phyloP scores from a whole-genome alignment of 1,139 yeast species.

The Taphrina communis region DNA sequence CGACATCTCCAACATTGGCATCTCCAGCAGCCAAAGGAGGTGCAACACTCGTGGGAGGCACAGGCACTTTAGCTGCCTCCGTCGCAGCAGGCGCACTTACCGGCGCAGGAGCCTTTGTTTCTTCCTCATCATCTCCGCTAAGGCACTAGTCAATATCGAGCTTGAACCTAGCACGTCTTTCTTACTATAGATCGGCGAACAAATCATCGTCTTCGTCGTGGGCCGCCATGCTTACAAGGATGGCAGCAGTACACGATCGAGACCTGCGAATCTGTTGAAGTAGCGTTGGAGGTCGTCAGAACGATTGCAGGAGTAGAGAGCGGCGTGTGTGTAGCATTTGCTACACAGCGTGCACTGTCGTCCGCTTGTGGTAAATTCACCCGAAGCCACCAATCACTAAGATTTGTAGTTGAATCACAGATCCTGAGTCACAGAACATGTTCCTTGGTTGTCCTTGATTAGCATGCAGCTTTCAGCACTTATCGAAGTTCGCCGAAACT shows the following conservation, averaged over 20 bases:
- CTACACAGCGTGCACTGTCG: not conserved
- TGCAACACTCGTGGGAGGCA: conserved; percentile 26
- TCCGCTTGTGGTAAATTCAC: not conserved
- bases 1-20: conserved; percentile 15
- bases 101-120: conserved; percentile 38
- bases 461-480: too few relatives aligned
- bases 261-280: too few relatives aligned
- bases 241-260: not conserved
- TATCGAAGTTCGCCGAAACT: too few relatives aligned
- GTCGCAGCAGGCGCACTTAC: conserved; percentile 31
- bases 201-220: conserved; percentile 80
- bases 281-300: too few relatives aligned
- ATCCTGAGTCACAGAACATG: not conserved
- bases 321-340: not conserved
- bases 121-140: conserved; percentile 52
- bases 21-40: conserved; percentile 1
- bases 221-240: conserved; percentile 30
- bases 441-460: too few relatives aligned
- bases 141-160: conserved; percentile 19
- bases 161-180: conserved; percentile 40
- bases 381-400: conserved; percentile 2
- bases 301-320: not conserved
- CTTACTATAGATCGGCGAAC: conserved; percentile 75
- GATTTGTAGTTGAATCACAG: not conserved
- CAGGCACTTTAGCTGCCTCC: conserved; percentile 22